These are phyloP conservation scores for Diaporthe sp. DNA, from an alignment of 2,329 filamentous ascomycete genomes.

Conservation along the genomic window DNA sequence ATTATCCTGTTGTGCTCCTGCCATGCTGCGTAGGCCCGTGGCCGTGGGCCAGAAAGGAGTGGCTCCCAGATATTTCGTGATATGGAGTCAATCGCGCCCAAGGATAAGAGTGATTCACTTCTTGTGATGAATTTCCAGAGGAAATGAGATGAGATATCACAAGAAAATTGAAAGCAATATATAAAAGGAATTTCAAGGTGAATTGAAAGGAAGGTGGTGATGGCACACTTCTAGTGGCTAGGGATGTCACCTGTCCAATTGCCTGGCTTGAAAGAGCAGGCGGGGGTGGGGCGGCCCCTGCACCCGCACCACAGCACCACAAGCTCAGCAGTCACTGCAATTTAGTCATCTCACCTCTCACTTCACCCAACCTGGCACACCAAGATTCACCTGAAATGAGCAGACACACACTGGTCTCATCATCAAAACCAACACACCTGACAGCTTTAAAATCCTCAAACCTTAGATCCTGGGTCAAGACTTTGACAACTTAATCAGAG, in stretches of 20 bases:
- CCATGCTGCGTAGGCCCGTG: too few relatives aligned
- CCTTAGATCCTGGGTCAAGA: background rate
- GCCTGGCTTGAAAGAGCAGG: background rate
- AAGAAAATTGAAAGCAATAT: background rate
- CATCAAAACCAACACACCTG: background rate
- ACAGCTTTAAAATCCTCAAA: background rate
- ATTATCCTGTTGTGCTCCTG: background rate
- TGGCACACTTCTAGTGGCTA: background rate
- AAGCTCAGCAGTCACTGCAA: constrained; percentile 8
- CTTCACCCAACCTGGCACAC: background rate
- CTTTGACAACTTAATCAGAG: background rate
- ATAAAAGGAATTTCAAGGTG: background rate
- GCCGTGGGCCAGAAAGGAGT: background rate
- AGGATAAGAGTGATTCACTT: background rate
- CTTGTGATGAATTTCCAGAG: background rate
- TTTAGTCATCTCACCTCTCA: constrained; percentile 32
- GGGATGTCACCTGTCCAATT: background rate
- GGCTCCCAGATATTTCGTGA: background rate
- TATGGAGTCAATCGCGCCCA: background rate
- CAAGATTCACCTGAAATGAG: constrained; percentile 22
- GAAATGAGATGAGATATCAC: background rate
- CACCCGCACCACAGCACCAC: background rate
- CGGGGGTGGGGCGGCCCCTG: constrained; percentile 11
- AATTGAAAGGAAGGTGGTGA: background rate
- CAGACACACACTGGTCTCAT: background rate